Base-by-base conservation (phyloP, 2,329 filamentous ascomycete species). In the Teratosphaeria pseudoeucalypti region DNA sequence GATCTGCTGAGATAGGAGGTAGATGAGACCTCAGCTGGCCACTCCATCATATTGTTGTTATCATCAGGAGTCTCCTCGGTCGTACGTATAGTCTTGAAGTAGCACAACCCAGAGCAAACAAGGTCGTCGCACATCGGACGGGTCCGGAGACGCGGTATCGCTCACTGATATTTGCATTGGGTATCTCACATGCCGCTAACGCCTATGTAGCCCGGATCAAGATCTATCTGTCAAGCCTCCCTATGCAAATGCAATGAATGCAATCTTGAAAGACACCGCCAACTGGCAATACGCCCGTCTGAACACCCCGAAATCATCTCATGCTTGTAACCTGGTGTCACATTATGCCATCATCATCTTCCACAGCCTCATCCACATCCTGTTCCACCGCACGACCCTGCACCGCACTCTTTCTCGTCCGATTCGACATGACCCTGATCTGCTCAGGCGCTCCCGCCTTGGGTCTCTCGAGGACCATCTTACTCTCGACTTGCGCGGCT, bases 401-500 rank as follows among this genome's bases (percentile, higher is more conserved):
- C 49, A 29, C 54, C 27, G 27, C 47, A 16, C 34, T n/a, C 14
- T 34, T 19, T 37, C 58, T 14, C 10, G 54, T 16, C 26, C 57
- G 57, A 5, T 47, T 34, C 6, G 57, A 34, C 23, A 23, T 53
- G 16, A 61, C 47, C 7, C 55, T 39, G 23, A 61, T 61, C 57
- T 61, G 29, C 54, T 61, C 29, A 19, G 27, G 39, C 19, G 32
- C 52, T 23, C 53, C 56, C 6, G 43, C 29, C 37, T 29, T 23
- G 14, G 37, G 32, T 23, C 23, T 57, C 37, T 7, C 56, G 10
- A 29, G 63, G 65, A 29, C 2, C 34, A 68, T 54, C 34, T 61
- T 63, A 53, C 66, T 68, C 52, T 67, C 65, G 55, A 69, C 65
- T 58, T 66, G 64, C 32, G 58, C 60, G 6, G 64, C 63, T 9